Evolutionary conservation across 352 stramenopile species (phyloP).

Genomic region (Phytophthora sp.): DNA sequence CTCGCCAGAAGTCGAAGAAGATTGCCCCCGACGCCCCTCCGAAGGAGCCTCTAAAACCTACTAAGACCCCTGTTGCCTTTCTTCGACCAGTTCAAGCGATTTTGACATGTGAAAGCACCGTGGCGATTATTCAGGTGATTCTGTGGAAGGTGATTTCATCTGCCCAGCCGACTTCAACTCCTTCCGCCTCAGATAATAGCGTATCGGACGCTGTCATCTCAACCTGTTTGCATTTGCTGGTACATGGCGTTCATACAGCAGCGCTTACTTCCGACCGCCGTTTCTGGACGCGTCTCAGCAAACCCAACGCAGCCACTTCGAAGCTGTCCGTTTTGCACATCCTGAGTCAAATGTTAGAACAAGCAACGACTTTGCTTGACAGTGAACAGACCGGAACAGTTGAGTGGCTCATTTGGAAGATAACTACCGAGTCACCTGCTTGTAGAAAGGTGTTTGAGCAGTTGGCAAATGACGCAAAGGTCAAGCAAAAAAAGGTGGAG

Average conservation of each 20-base stretch:
- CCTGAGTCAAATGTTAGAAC: slow-evolving; percentile 58
- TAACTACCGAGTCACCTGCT: slow-evolving; percentile 45
- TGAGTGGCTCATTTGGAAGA: slow-evolving; percentile 78
- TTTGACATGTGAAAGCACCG: slow-evolving; percentile 71
- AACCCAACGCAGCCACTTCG: slow-evolving; percentile 31
- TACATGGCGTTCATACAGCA: slow-evolving; percentile 78
- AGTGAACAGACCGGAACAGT: slow-evolving; percentile 77
- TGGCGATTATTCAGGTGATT: slow-evolving; percentile 69
- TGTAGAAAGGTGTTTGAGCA: slow-evolving; percentile 50
- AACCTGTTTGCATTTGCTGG: slow-evolving; percentile 80
- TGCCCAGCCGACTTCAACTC: slow-evolving; percentile 6
- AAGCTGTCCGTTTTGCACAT: slow-evolving; percentile 60
- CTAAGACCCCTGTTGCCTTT: slow-evolving; percentile 48
- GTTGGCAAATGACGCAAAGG: slow-evolving; percentile 39
- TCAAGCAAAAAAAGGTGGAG: slow-evolving; percentile 26
- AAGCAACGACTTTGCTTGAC: slow-evolving; percentile 56
- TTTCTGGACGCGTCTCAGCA: slow-evolving; percentile 67
- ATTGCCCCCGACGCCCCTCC: slow-evolving; percentile 13
- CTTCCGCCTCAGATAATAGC: slow-evolving; percentile 29
- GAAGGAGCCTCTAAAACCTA: slow-evolving; percentile 51
- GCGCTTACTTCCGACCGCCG: slow-evolving; percentile 15
- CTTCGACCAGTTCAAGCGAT: slow-evolving; percentile 63
- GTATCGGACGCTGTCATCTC: slow-evolving; percentile 87
- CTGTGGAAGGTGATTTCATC: slow-evolving; percentile 64
- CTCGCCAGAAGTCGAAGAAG: slow-evolving; percentile 39